Percentiles rank a stretch among this genome's conserved stretches.
phyloP scores from a whole-genome alignment of 441 rosid genomes.

The Pelargonium fulgidum region DNA sequence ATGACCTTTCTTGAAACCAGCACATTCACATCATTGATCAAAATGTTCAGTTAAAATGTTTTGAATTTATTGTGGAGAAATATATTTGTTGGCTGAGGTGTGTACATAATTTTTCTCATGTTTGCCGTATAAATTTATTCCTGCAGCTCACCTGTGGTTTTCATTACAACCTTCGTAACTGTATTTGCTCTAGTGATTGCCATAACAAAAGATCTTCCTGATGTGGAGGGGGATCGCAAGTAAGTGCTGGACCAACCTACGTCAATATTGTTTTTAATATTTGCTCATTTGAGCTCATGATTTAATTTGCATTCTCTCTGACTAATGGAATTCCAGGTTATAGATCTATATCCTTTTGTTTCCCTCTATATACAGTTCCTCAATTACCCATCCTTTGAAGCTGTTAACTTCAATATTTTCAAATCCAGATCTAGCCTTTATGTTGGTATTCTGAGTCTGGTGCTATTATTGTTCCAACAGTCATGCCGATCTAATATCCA shows the following conservation, averaged over 20 bases:
- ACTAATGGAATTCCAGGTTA: neutral
- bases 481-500: conserved; percentile 9
- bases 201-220: conserved; percentile 93
- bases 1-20: neutral
- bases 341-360: neutral
- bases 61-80: neutral
- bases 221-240: conserved; percentile 96
- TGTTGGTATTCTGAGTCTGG: neutral
- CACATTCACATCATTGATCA: neutral
- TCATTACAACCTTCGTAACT: conserved; percentile 85
- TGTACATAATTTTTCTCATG: neutral
- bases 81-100: neutral
- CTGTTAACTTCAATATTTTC: neutral
- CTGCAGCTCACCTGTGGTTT: conserved; percentile 89
- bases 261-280: neutral
- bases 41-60: neutral
- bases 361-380: neutral
- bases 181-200: conserved; percentile 89
- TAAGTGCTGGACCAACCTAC: conserved; percentile 31
- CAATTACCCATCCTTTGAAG: conserved; percentile 7
- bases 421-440: neutral
- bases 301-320: neutral
- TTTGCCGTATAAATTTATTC: conserved; percentile 10
- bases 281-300: neutral
- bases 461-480: neutral